Evolutionary conservation across 2,329 filamentous ascomycete genomes (phyloP), one percentile per base, ranked within the genome.

Genomic region (Penicillium paneum): DNA sequence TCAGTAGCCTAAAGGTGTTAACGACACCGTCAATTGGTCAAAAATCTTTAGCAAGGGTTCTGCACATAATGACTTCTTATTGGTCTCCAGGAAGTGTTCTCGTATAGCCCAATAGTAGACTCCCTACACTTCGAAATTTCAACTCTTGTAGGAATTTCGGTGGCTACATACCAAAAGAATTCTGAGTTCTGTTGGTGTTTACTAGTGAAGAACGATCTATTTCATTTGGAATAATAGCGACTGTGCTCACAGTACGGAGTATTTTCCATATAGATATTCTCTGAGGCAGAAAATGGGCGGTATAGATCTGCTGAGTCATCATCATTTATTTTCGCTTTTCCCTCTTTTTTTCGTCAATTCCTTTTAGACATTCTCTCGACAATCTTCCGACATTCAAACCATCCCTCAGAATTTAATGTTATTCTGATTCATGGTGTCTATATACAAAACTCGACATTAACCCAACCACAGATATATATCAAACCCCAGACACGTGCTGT

Each of bases 401-500:
- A 31, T 32, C 11, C 3, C 7, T 46, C 26, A 3, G 49, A 52
- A 52, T 52, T n/a, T 31, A 52, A 52, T 52, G 49, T 5, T 38
- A 46, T 52, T 46, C 41, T 32, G 26, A 24, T 10, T 12, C 6
- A 46, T 26, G 17, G 24, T 19, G 28, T n/a, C 35, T 40, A 26
- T 19, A 17, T 21, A n/a, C 15, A n/a, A 19, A 29, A 4, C 8
- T 21, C 7, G 6, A 26, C n/a, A 41, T 36, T 52, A 35, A 52
- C 19, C 10, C 3, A 40, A 34, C 3, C 15, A 0, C 35, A 52
- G 15, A 15, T 40, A 36, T 35, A 19, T 41, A 15, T 28, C 36
- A 41, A 31, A 29, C 19, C 12, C 8, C 17, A 49, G n/a, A 52
- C 35, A 24, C 64, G 10, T 44, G 43, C 38, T 13, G 28, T 28